Base-by-base conservation (phyloP, 2,329 filamentous ascomycete genomes). In the Dichotomopilus funicola region DNA sequence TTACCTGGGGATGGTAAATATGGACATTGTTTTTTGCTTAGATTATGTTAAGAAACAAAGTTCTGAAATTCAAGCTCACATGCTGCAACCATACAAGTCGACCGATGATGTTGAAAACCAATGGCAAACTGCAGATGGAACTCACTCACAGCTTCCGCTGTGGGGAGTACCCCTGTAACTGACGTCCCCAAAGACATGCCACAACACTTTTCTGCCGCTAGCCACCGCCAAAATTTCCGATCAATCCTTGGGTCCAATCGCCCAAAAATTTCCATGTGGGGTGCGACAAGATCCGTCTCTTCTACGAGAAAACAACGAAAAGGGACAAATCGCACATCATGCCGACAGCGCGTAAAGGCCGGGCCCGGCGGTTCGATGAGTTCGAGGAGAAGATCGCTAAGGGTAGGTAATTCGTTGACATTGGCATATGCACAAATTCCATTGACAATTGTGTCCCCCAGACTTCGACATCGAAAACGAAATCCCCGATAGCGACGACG, bases 391-490 rank as follows among this genome's bases (percentile, higher is more conserved):
- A 79, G 44, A 76, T 81, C 48, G 75, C 75, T 1, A 82, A 82
- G 72, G 86, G 86, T 88, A 71, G 5, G 59, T 43, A 9, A n/a
- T 12, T 34, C n/a, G 6, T 19, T 8, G 31, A 51, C 11, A 31
- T 52, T 12, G 41, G 36, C 35, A 33, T 27, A 33, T 6, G 9
- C 12, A 10, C 38, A 5, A 8, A 5, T n/a, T 13, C 27, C 37
- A 11, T 51, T 54, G 12, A 56, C 40, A 13, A 36, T 33, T 5
- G 7, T 27, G 19, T 27, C 19, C 19, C 19, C 19, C 64, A 92
- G 90, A 95, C 67, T 86, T 88, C 66, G 90, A 95, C 67, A 89
- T 89, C 0, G 90, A 95, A 74, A 83, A 81, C 62, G 81, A 83
- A 59, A 75, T 74, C 13, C 77, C 78, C 59, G 78, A 77, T n/a